Base-by-base conservation (phyloP, 116 monocot genomes). In the Zostera marina region DNA sequence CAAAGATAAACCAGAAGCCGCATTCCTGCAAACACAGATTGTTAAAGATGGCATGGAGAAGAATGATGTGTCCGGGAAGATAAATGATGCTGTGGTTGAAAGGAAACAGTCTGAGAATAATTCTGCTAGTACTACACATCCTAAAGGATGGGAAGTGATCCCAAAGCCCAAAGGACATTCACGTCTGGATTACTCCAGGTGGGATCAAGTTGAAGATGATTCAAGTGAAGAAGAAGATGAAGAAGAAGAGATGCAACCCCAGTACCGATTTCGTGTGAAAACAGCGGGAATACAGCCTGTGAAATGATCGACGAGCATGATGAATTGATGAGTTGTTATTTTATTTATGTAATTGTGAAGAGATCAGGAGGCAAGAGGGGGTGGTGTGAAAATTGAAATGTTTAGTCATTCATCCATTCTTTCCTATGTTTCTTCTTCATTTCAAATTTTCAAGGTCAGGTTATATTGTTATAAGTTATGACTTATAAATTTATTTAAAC, bases 81-180 rank as follows among this genome's bases (percentile, higher is more conserved):
- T 24, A 9, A 46, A 11, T 3, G 12, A 8, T 4, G 25, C 45
- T 19, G 44, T 47, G 47, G 9, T 20, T 8, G 23, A 44, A 24
- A 25, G 1, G 24, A 11, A 24, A 47, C 45, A 46, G 13, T 24
- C 8, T 41, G 46, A 61, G 23, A 23, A 61, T 25, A 23, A 61
- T 25, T 61, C 45, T 46, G 24, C 60, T 44, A 46, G 60, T 60
- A 20, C 42, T 60, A 20, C 42, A 48, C 64, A 62, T 64, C 42
- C 74, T 14, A 75, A 75, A 66, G 75, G 80, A 63, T 80, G 79
- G 86, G 78, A 78, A 66, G 51, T 80, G 56, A 87, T 96, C 17
- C 73, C 77, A 17, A 89, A 89, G 80, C 96, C 85, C 39, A 89
- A 86, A 75, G 96, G 89, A 23, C 90, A 96, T 63, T 83, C 82